These are phyloP conservation scores for Sordariomycetes sp. DNA, from an alignment of 2,329 filamentous ascomycete genomes.

Conservation along the genomic window DNA sequence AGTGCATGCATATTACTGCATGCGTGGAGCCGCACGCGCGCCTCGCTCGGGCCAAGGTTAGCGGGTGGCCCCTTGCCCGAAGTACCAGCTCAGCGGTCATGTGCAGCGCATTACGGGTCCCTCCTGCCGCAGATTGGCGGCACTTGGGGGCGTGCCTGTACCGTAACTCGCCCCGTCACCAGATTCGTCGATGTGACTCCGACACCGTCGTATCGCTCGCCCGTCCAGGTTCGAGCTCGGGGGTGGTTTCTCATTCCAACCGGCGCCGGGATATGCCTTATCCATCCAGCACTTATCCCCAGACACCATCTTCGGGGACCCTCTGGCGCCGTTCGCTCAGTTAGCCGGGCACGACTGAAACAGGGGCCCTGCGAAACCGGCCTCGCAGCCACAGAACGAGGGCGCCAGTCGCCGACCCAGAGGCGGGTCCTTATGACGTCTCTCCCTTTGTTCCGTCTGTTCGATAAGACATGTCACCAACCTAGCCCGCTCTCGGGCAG, in stretches of 20 bases:
- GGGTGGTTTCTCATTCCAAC: not conserved
- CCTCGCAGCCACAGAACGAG: not conserved
- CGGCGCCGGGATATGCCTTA: not conserved
- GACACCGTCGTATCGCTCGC: not conserved
- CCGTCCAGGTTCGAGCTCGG: not conserved
- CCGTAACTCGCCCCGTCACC: no score
- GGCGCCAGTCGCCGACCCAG: not conserved
- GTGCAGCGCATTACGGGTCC: not conserved
- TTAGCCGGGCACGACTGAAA: not conserved
- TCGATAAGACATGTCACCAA: not conserved
- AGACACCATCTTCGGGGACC: not conserved
- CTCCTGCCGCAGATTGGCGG: not conserved
- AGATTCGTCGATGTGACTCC: not conserved
- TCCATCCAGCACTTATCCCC: not conserved
- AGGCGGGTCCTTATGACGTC: not conserved
- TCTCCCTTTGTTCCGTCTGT: not conserved
- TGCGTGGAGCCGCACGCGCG: not conserved
- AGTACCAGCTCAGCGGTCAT: not conserved
- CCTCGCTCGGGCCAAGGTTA: not conserved
- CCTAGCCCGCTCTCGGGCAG: not conserved
- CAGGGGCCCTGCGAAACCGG: not conserved
- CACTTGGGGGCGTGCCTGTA: not conserved
- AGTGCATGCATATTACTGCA: not conserved
- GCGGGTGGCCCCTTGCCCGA: not conserved
- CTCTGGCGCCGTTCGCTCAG: not conserved